Evolutionary conservation across 2,329 filamentous ascomycete species (phyloP).

Genomic region (Cercospora zeae-maydis): DNA sequence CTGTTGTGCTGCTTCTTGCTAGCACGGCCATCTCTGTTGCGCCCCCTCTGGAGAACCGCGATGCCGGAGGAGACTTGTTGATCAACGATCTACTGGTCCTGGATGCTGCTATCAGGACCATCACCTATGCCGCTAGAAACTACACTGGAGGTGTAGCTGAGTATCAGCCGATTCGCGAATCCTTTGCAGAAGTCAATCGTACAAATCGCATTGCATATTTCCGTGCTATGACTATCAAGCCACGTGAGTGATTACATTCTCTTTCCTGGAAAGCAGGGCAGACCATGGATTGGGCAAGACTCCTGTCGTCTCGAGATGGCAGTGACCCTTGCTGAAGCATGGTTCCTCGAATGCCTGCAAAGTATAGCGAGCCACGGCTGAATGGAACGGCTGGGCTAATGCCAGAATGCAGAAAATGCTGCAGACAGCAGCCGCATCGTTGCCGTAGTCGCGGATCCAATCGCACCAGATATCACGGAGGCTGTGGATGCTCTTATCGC

Average conservation of each 20-base stretch:
- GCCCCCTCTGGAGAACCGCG: slow-evolving; percentile 11
- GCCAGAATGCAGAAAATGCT: slow-evolving; percentile 14
- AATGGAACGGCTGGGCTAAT: neutral
- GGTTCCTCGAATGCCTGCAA: neutral
- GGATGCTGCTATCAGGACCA: slow-evolving; percentile 22
- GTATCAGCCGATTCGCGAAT: slow-evolving; percentile 23
- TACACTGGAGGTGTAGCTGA: slow-evolving; percentile 21
- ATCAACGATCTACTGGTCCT: slow-evolving; percentile 20
- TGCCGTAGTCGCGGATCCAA: slow-evolving; percentile 24
- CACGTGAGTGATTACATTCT: slow-evolving; percentile 15
- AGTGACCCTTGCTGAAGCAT: neutral
- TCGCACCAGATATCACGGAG: slow-evolving; percentile 24
- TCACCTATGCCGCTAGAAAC: slow-evolving; percentile 17
- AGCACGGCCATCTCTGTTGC: slow-evolving; percentile 7
- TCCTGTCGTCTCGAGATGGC: neutral
- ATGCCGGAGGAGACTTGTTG: slow-evolving; percentile 24
- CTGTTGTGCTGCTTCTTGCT: slow-evolving; percentile 10
- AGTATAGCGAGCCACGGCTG: neutral
- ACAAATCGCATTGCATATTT: slow-evolving; percentile 27
- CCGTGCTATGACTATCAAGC: slow-evolving; percentile 25
- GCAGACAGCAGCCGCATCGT: slow-evolving; percentile 24
- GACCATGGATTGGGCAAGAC: neutral
- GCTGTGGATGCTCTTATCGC: slow-evolving; percentile 25
- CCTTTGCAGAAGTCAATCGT: slow-evolving; percentile 24
- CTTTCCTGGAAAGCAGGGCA: neutral